Conservation (phyloP, 441 rosid species). For the Geranium incanum region DNA sequence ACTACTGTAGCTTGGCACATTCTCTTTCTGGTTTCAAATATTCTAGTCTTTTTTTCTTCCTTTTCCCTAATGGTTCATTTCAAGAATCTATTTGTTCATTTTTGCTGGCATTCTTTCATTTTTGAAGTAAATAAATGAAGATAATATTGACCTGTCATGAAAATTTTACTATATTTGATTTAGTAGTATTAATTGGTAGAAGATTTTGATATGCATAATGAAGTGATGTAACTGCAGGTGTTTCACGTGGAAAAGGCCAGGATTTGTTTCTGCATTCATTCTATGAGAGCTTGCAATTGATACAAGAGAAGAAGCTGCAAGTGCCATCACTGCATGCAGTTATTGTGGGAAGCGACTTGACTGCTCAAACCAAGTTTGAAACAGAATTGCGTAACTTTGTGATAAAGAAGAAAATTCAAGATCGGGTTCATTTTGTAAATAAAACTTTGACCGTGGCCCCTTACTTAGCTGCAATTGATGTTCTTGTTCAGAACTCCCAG, state of each 20-base stretch:
- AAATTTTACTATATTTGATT: neutral
- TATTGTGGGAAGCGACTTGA: conserved; percentile 26
- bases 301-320: conserved; percentile 22
- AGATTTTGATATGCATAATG: conserved; percentile 10
- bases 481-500: conserved; percentile 30
- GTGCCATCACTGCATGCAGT: conserved; percentile 23
- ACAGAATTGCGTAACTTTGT: conserved; percentile 22
- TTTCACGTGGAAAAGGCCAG: conserved; percentile 26
- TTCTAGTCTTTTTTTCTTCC: neutral
- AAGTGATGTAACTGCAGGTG: conserved; percentile 15
- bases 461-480: conserved; percentile 26
- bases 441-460: conserved; percentile 24
- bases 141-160: neutral
- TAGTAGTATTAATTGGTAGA: neutral
- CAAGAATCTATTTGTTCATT: neutral
- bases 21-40: neutral
- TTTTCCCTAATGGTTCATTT: neutral
- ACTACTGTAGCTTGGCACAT: neutral
- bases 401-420: conserved; percentile 18
- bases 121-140: neutral
- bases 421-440: conserved; percentile 24
- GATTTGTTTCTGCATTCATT: conserved; percentile 21
- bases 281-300: conserved; percentile 22
- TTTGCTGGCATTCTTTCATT: neutral
- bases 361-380: conserved; percentile 26